Base-by-base conservation (phyloP, 1,139 yeast genomes). In the Kodamaea ohmeri region DNA sequence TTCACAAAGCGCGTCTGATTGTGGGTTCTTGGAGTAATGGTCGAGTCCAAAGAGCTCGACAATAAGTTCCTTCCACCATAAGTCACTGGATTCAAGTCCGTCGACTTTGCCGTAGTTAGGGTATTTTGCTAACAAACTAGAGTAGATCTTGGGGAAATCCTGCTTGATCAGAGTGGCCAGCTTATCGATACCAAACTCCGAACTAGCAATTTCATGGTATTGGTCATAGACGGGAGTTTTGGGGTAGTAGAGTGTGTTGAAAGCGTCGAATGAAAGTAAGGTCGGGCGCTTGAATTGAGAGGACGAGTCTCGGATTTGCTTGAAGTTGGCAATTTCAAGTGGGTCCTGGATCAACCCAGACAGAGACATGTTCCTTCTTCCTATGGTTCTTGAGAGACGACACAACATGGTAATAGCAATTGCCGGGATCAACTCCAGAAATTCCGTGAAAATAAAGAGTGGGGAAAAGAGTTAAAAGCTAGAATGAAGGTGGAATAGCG, bases 51-150 rank as follows among this genome's bases (percentile, higher is more conserved):
- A 77, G 2, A 76, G 49, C 16, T 58, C 48, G 7, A 60, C 62
- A 2, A 83, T 67, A 32, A 82, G 53, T 32, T 66, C 60, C 40
- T 56, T 58, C 90, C 90, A 83, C 86, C 88, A 83, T 25, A 70
- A 65, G 15, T 65, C 65, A 12, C 71, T 43, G 18, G 53, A 40
- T 0, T 36, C 28, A 15, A 67, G 53, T 6, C 52, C 50, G n/a
- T 50, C 45, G 13, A 48, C 41, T 43, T 76, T 78, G 1, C 90
- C 90, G 50, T 78, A 82, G 49, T 80, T 79, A 11, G 89, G 89
- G 49, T 61, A 73, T 38, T 58, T 45, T 13, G 46, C 29, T 14
- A 48, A 41, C 46, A 70, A 46, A 14, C 50, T 48, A 12, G 56
- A 46, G 44, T 66, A 61, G 1, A 57, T 45, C 3, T 18, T 13